Evolutionary conservation across 306 rosid genomes (phyloP).

Genomic region (Prunus persica): DNA sequence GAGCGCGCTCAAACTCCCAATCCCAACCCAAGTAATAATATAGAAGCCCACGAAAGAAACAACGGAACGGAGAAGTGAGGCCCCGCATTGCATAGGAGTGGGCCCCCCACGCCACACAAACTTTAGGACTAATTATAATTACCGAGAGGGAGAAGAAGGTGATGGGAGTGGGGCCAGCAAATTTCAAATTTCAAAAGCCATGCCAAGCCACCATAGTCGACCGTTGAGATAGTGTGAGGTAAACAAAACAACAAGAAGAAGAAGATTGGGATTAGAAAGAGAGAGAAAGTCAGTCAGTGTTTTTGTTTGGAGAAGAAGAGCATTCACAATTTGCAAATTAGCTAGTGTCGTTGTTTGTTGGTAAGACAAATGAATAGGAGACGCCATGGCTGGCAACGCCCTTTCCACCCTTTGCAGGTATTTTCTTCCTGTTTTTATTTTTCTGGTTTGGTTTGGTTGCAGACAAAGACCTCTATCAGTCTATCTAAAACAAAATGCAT

Average conservation of each 20-base stretch:
- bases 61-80: too few relatives aligned
- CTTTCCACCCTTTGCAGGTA: constrained; percentile 92
- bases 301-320: not conserved
- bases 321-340: not conserved
- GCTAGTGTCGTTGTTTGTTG: not conserved
- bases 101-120: too few relatives aligned
- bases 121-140: too few relatives aligned
- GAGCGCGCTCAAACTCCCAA: too few relatives aligned
- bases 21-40: too few relatives aligned
- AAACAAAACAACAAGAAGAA: not conserved
- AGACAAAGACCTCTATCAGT: not conserved
- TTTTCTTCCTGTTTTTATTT: not conserved
- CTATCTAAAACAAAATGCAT: not conserved
- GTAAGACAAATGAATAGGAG: constrained; percentile 31
- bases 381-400: constrained; percentile 97
- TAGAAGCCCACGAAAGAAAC: too few relatives aligned
- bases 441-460: not conserved
- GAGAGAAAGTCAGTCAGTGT: not conserved
- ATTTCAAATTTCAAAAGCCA: too few relatives aligned
- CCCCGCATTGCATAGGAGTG: too few relatives aligned
- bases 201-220: too few relatives aligned
- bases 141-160: too few relatives aligned
- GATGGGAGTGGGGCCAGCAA: too few relatives aligned
- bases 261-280: not conserved
- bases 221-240: not conserved